A percentile compares a stretch with the other conserved stretches of the same genome.
Conservation (phyloP, 2,329 filamentous ascomycete genomes). For the Purpureocillium takamizusanense region DNA sequence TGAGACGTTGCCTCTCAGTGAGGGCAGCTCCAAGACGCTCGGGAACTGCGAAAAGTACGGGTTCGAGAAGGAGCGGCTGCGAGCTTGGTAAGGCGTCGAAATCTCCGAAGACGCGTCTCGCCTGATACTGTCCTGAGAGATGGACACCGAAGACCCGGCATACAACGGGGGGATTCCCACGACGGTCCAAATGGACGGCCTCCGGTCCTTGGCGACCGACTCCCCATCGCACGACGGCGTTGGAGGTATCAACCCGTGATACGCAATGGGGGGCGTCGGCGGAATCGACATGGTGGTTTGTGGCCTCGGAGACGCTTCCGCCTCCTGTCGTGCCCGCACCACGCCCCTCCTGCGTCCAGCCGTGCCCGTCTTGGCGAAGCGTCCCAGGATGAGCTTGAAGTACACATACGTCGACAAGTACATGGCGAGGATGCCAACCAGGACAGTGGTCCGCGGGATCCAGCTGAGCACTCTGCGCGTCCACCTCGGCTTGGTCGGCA, state of each 20-base stretch:
- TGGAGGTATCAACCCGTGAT: constrained; percentile 22
- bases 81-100: too few species aligned
- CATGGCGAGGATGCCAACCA: constrained; percentile 52
- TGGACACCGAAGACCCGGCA: too few species aligned
- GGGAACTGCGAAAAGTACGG: too few species aligned
- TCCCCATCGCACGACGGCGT: constrained; percentile 11
- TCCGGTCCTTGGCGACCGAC: constrained; percentile 4
- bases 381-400: constrained; percentile 37
- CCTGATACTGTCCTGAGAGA: too few species aligned
- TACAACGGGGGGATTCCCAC: too few species aligned
- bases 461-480: constrained; percentile 59
- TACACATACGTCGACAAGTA: constrained; percentile 65
- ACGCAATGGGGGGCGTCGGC: constrained; percentile 19
- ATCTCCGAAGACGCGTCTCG: too few species aligned
- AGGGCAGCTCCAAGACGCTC: too few species aligned
- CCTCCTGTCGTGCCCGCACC: neutral
- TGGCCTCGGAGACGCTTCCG: constrained; percentile 5
- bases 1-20: too few species aligned
- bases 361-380: constrained; percentile 21
- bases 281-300: constrained; percentile 9
- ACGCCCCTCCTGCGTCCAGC: neutral
- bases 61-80: too few species aligned
- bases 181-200: neutral
- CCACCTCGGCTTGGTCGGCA: constrained; percentile 60
- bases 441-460: constrained; percentile 65